Base-by-base conservation (phyloP, 2,329 filamentous ascomycete genomes). In the Dactylellina parvicollis region DNA sequence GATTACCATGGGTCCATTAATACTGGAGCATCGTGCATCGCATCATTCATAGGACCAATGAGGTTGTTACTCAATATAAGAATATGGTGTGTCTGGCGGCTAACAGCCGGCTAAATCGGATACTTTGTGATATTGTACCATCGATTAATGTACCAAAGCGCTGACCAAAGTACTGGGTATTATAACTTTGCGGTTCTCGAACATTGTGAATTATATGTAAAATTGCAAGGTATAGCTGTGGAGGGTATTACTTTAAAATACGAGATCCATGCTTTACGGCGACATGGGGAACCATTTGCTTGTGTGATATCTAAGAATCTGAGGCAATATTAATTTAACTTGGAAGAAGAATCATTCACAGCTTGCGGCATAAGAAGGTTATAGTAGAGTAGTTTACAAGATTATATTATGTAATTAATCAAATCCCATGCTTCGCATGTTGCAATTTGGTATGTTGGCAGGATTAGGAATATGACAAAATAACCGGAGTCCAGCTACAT, bases 361-460 rank as follows among this genome's bases (percentile, higher is more conserved):
- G 34, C 12, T 38, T 38, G 5, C n/a, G n/a, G n/a, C n/a, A 14
- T n/a, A 14, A 16, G 2, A 9, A 50, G 49, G 20, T 22, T 55
- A n/a, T 44, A 7, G 14, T n/a, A 18, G 34, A n/a, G 1, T 54
- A 54, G n/a, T 47, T 50, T 62, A 49, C 65, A 38, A 42, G 34
- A 57, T 62, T 57, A 30, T 52, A 52, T 49, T 57, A 57, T 42
- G 30, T 56, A 54, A 62, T 62, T 57, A 64, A 69, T 69, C 64
- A 64, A 72, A 64, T 72, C 59, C 60, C 67, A 72, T 65, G 59
- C 67, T 72, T 72, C 59, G 59, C 67, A 59, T 72, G 59, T 65
- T 72, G 67, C 67, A 59, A 59, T 72, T 65, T 72, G 67, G 65
- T 59, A 64, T 40, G 36, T 54, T 10, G 14, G 42, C 49, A 65